phyloP scores from a whole-genome alignment of 1,284 basidiomycete genomes.

The Mycosarcoma mackinlayi region DNA sequence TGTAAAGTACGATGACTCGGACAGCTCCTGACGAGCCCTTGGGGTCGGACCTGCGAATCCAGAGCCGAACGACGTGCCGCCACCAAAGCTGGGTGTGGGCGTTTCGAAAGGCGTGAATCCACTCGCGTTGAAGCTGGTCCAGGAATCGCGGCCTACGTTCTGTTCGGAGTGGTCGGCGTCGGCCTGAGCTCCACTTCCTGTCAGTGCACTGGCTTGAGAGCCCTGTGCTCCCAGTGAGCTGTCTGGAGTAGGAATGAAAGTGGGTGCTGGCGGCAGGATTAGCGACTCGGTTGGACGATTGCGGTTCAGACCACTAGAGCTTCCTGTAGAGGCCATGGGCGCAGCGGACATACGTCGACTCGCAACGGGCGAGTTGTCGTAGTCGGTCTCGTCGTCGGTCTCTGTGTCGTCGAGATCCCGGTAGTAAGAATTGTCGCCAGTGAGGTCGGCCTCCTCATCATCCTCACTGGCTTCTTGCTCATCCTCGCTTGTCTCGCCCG shows the following conservation, averaged over 20 bases:
- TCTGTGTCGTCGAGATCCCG: constrained; percentile 43
- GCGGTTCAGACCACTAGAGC: constrained; percentile 46
- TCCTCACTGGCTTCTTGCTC: constrained; percentile 49
- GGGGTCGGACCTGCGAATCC: constrained; percentile 36
- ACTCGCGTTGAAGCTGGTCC: constrained; percentile 53
- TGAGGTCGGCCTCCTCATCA: constrained; percentile 35
- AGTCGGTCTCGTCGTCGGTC: constrained; percentile 50
- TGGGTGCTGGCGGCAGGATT: constrained; percentile 52
- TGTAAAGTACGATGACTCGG: constrained; percentile 59
- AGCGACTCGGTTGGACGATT: constrained; percentile 42
- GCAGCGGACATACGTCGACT: constrained; percentile 31
- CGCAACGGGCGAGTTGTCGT: constrained; percentile 32
- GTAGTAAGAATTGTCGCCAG: constrained; percentile 37
- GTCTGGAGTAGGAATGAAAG: constrained; percentile 32
- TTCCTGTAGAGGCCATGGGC: constrained; percentile 19
- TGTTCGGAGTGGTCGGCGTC: constrained; percentile 7
- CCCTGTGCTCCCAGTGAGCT: constrained; percentile 1
- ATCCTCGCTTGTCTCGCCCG: constrained; percentile 41
- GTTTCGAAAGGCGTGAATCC: constrained; percentile 56
- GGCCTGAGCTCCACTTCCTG: background rate
- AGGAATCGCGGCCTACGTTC: constrained; percentile 38
- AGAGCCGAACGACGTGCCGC: background rate
- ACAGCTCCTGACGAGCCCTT: constrained; percentile 44
- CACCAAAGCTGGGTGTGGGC: constrained; percentile 37
- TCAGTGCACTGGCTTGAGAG: constrained; percentile 4